These are phyloP conservation scores for Leccinum uliginosum DNA, from an alignment of 768 basidiomycete species.

Conservation along the genomic window DNA sequence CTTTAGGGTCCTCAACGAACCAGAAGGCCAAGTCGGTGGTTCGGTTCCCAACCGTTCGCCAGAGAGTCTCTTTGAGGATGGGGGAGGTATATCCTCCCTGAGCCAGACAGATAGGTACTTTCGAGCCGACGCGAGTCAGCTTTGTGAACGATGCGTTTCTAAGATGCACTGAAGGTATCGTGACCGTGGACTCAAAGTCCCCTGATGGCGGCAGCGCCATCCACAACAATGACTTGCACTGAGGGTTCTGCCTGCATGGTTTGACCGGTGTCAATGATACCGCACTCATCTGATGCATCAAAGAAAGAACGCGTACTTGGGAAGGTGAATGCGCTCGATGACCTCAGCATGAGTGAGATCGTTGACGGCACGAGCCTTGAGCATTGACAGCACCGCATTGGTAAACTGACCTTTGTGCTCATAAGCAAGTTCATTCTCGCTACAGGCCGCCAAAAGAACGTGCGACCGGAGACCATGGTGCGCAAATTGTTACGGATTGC, in stretches of 20 bases:
- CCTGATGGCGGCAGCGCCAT: slow-evolving; percentile 4
- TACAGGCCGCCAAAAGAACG: slow-evolving; percentile 42
- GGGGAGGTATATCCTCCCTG: background rate
- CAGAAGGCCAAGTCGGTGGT: background rate
- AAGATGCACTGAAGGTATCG: background rate
- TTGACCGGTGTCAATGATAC: background rate
- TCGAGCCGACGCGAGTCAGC: background rate
- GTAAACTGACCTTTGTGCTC: slow-evolving; percentile 27
- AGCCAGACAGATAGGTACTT: background rate
- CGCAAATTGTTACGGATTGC: slow-evolving; percentile 12
- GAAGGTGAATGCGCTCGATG: slow-evolving; percentile 14
- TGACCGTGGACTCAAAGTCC: slow-evolving; percentile 11
- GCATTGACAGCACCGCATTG: slow-evolving; percentile 14
- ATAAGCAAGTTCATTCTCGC: slow-evolving; percentile 31
- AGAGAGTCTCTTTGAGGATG: background rate
- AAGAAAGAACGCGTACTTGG: slow-evolving; percentile 5
- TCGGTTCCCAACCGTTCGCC: background rate
- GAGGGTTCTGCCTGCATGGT: slow-evolving; percentile 25
- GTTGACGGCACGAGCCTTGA: slow-evolving; percentile 5
- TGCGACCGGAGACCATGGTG: slow-evolving; percentile 33
- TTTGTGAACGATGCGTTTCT: too few species aligned
- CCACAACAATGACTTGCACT: slow-evolving; percentile 19
- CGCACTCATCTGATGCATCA: too few species aligned
- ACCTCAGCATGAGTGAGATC: slow-evolving; percentile 24
- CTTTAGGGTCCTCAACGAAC: background rate